A percentile compares a stretch with the other conserved stretches of the same genome.
Conservation (phyloP, 106 monocot species). For the Gastrodia elata region DNA sequence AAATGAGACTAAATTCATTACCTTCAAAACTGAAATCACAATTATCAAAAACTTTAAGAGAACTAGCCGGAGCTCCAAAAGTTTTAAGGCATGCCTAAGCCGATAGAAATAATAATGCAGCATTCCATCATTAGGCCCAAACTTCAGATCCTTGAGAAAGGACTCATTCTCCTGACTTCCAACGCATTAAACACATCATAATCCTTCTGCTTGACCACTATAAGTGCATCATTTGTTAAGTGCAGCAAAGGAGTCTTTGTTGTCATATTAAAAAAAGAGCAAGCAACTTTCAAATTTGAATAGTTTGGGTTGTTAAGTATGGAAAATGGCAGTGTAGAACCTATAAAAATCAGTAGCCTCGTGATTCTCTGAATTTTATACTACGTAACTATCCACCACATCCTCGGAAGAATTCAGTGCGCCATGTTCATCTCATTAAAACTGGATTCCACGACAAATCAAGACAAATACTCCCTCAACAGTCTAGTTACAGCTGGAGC, state of each 20-base stretch:
- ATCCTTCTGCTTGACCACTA: constrained; percentile 63
- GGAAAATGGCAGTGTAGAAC: constrained; percentile 62
- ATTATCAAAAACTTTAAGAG: constrained; percentile 18
- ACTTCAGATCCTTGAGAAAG: constrained; percentile 77
- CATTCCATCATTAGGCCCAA: constrained; percentile 71
- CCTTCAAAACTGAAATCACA: too few relatives aligned
- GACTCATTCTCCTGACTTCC: constrained; percentile 74
- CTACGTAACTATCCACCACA: constrained; percentile 70
- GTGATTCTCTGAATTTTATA: constrained; percentile 52
- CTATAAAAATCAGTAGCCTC: constrained; percentile 79
- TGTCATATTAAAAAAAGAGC: constrained; percentile 63
- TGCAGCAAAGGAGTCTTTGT: constrained; percentile 60
- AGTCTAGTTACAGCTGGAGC: constrained; percentile 59
- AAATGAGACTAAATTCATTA: too few relatives aligned
- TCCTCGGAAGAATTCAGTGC: constrained; percentile 63
- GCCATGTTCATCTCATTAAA: constrained; percentile 62
- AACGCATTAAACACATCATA: constrained; percentile 83
- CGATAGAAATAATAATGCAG: constrained; percentile 78
- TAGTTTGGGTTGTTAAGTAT: constrained; percentile 64
- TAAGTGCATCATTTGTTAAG: constrained; percentile 70
- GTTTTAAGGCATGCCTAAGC: constrained; percentile 29
- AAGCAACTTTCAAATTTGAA: constrained; percentile 53
- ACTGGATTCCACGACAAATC: constrained; percentile 50
- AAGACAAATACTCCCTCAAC: constrained; percentile 39
- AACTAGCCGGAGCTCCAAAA: constrained; percentile 54